These are phyloP conservation scores for Annulohypoxylon nitens DNA, from an alignment of 495 filamentous ascomycete genomes.

Conservation along the genomic window DNA sequence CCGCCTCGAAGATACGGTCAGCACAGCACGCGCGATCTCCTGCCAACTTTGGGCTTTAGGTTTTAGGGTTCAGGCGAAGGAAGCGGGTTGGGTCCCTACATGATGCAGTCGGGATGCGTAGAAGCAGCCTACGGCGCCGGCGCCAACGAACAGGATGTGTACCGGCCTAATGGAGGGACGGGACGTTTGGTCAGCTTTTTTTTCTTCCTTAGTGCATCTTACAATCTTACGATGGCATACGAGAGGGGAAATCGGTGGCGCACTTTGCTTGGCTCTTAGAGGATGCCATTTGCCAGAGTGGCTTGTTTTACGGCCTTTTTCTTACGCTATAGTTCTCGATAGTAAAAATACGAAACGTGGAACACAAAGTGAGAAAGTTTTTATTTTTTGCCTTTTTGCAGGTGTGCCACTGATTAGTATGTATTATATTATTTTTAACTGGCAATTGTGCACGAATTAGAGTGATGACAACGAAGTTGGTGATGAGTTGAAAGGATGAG, in stretches of 20 bases:
- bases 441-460: no score
- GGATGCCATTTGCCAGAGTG: conserved; percentile 23
- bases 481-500: no score
- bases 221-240: conserved; percentile 8
- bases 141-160: conserved; percentile 69
- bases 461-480: no score
- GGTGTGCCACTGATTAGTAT: neutral
- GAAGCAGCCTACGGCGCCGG: conserved; percentile 71
- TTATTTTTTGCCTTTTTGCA: neutral
- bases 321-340: neutral
- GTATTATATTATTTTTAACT: no score
- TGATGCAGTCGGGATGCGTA: conserved; percentile 69
- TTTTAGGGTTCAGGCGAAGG: neutral
- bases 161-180: conserved; percentile 52
- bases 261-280: conserved; percentile 31
- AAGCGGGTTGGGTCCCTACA: conserved; percentile 47
- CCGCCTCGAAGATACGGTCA: conserved; percentile 22
- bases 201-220: neutral
- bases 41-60: neutral
- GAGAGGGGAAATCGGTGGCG: conserved; percentile 13
- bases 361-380: neutral
- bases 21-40: conserved; percentile 4
- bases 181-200: conserved; percentile 7
- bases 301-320: conserved; percentile 7
- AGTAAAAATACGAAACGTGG: neutral